Conservation (phyloP, 2,329 filamentous ascomycete genomes). For the Calonectria montana region DNA sequence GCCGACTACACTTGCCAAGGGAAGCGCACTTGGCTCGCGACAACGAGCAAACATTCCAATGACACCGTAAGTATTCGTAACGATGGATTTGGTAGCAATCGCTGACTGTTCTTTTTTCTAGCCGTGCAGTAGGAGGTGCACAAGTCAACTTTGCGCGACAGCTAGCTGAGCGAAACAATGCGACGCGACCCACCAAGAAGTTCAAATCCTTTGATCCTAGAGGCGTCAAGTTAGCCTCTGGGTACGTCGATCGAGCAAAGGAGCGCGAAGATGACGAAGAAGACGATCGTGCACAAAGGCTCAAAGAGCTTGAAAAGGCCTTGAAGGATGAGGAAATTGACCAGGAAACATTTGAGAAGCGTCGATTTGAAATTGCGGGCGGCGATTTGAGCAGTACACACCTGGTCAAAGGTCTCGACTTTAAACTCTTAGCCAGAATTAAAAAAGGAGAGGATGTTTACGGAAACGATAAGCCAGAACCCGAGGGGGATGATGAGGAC, state of each 20-base stretch:
- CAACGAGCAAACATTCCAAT: constrained; percentile 88
- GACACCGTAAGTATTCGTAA: constrained; percentile 78
- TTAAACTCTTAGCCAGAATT: constrained; percentile 78
- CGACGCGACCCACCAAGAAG: constrained; percentile 72
- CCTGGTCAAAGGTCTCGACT: constrained; percentile 91
- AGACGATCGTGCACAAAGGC: constrained; percentile 69
- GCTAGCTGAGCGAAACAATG: constrained; percentile 77
- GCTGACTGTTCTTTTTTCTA: constrained; percentile 50
- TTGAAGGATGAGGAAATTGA: constrained; percentile 89
- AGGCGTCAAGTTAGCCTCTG: constrained; percentile 81
- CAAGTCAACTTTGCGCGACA: constrained; percentile 84
- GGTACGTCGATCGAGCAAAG: constrained; percentile 86
- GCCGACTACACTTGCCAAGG: constrained; percentile 42
- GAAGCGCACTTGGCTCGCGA: constrained; percentile 76
- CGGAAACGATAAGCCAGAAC: constrained; percentile 46
- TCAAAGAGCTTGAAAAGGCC: constrained; percentile 84
- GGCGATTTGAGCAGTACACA: constrained; percentile 86
- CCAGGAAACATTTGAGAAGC: constrained; percentile 78
- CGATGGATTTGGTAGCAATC: not conserved
- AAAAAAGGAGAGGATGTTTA: constrained; percentile 76
- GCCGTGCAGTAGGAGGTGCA: constrained; percentile 69
- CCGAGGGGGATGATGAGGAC: constrained; percentile 46
- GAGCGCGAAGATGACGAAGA: constrained; percentile 66
- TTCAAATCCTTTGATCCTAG: constrained; percentile 85
- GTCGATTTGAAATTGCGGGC: constrained; percentile 82